Conservation (phyloP, 2,329 filamentous ascomycete genomes). For the Sporothrix brunneoviolacea region DNA sequence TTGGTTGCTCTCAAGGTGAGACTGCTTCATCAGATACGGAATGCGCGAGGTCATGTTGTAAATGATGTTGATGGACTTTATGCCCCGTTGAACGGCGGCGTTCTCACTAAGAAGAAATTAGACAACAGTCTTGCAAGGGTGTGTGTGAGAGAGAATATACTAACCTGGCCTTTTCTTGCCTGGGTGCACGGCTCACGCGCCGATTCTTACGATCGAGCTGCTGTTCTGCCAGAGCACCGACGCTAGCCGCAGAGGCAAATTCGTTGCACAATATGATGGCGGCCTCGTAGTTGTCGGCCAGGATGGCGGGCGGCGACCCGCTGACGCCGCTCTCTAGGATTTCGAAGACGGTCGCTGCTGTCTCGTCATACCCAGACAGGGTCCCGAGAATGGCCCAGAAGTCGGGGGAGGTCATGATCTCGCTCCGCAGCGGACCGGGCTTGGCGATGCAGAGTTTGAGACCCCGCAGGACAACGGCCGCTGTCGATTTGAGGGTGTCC, state of each 20-base stretch:
- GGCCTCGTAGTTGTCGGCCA: slow-evolving; percentile 91
- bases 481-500: slow-evolving; percentile 67
- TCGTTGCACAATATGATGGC: slow-evolving; percentile 79
- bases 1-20: slow-evolving; percentile 81
- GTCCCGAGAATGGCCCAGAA: slow-evolving; percentile 89
- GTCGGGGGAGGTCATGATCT: slow-evolving; percentile 93
- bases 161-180: slow-evolving; percentile 51
- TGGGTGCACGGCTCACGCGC: slow-evolving; percentile 33
- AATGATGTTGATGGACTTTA: slow-evolving; percentile 74
- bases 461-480: slow-evolving; percentile 69
- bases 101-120: slow-evolving; percentile 47
- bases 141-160: slow-evolving; percentile 21
- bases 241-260: slow-evolving; percentile 76
- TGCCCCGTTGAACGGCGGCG: slow-evolving; percentile 67
- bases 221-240: slow-evolving; percentile 65
- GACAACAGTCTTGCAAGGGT: too few relatives aligned
- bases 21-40: slow-evolving; percentile 82
- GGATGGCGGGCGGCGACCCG: slow-evolving; percentile 72
- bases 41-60: slow-evolving; percentile 76
- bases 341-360: slow-evolving; percentile 72
- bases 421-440: slow-evolving; percentile 71
- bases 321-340: slow-evolving; percentile 74
- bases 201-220: slow-evolving; percentile 47
- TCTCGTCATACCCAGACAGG: slow-evolving; percentile 61
- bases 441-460: slow-evolving; percentile 73